Evolutionary conservation across 2,329 filamentous ascomycete species (phyloP), one percentile per base, ranked within the genome.

Genomic region (Ploettnerulaceae sp.): DNA sequence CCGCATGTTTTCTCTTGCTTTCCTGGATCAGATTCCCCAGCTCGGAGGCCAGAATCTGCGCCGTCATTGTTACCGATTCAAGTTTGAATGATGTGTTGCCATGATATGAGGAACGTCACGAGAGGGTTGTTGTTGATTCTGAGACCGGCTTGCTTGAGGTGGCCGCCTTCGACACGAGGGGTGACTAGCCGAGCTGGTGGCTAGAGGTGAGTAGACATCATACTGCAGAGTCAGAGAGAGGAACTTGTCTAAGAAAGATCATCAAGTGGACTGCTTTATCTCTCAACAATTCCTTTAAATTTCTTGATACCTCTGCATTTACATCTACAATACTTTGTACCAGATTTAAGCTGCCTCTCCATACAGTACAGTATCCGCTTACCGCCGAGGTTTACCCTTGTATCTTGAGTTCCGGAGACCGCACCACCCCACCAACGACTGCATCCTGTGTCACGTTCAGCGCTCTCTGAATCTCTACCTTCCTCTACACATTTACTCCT

Each of bases 1-100:
- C 93, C 58, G 85, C 81, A 67, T 96, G 85, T 69, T 95, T 97
- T 61, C 91, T 81, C 70, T 95, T 97, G 65, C 90, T 93, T 72
- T 98, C 93, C 68, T 94, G 88, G 61, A 95, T 84, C 66, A 96
- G 80, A 70, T 88, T 94, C 62, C 84, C 80, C 66, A 96, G 79
- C 77, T 96, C 90, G 48, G 86, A 83, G 63, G 84, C 82, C 61
- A 96, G 77, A 62, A 95, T 82, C 77, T 94, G 88, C 61, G 89
- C 84, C 67, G 89, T 94, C 89, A 95, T 95, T 44, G 28, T 61
- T 65, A 59, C 49, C 47, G 41, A 18, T 29, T 44, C 31, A 35
- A 18, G 14, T 44, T 18, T 29, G 32, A 28, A 21, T 5, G 22
- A 18, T 17, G 4, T 31, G 24, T 36, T 15, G 31, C 41, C 41